Conservation (phyloP, 2,329 filamentous ascomycete genomes). For the Apiospora pterosperma region DNA sequence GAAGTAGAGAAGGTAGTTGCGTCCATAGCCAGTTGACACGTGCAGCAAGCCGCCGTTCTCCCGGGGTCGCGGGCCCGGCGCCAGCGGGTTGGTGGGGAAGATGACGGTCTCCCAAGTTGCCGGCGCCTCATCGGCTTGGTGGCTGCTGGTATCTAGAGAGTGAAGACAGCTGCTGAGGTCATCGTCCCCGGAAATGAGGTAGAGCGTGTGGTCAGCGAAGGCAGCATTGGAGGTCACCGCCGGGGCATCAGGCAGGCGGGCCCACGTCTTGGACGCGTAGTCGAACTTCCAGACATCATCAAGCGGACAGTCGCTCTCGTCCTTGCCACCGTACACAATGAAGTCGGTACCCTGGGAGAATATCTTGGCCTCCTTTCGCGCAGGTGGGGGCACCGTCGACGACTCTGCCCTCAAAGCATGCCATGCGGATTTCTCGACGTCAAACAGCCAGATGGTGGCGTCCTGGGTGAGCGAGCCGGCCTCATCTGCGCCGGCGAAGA, state of each 20-base stretch:
- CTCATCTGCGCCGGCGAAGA: slow-evolving; percentile 33
- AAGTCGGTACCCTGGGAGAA: slow-evolving; percentile 42
- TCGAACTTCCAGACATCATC: slow-evolving; percentile 51
- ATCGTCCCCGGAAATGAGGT: slow-evolving; percentile 38
- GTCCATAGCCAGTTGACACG: slow-evolving; percentile 47
- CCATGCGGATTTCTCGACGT: slow-evolving; percentile 33
- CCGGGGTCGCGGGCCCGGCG: slow-evolving; percentile 38
- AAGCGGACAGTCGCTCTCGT: slow-evolving; percentile 20
- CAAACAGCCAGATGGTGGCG: slow-evolving; percentile 34
- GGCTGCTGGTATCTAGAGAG: slow-evolving; percentile 27
- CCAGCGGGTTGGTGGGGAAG: slow-evolving; percentile 33
- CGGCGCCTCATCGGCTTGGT: slow-evolving; percentile 21
- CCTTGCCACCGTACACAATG: slow-evolving; percentile 45
- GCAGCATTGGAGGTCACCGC: slow-evolving; percentile 36
- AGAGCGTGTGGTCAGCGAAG: slow-evolving; percentile 41
- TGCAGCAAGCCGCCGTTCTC: slow-evolving; percentile 40
- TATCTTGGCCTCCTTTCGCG: slow-evolving; percentile 28
- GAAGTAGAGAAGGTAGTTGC: slow-evolving; percentile 48
- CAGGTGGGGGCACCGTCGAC: slow-evolving; percentile 17
- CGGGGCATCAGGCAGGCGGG: slow-evolving; percentile 41
- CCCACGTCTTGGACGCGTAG: slow-evolving; percentile 44
- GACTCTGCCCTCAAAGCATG: slow-evolving; percentile 22
- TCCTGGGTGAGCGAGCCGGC: slow-evolving; percentile 27
- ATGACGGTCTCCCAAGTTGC: slow-evolving; percentile 33
- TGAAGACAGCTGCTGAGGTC: slow-evolving; percentile 31